Conservation (phyloP, 306 rosid genomes). For the Cucurbita maxima region DNA sequence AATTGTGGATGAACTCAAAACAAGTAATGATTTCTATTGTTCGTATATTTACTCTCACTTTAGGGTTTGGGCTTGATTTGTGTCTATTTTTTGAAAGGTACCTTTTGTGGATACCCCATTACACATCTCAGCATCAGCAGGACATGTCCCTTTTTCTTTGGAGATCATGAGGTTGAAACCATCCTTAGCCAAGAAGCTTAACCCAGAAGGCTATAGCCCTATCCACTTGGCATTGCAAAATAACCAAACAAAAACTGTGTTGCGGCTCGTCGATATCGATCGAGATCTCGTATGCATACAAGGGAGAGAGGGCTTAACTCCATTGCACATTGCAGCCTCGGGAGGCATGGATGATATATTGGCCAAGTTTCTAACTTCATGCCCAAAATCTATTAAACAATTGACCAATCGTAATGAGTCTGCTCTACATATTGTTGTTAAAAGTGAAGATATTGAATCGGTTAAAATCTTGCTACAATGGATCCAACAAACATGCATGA, state of each 20-base stretch:
- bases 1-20: too few species aligned
- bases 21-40: too few species aligned
- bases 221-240: slow-evolving; percentile 22
- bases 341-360: slow-evolving; percentile 8
- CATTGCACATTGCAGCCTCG: slow-evolving; percentile 20
- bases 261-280: slow-evolving; percentile 3
- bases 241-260: not conserved
- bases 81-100: not conserved
- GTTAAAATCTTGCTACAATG: not conserved
- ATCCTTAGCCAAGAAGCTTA: slow-evolving; percentile 20
- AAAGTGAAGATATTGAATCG: not conserved
- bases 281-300: slow-evolving; percentile 20
- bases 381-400: slow-evolving; percentile 20
- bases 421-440: slow-evolving; percentile 25
- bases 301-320: slow-evolving; percentile 24
- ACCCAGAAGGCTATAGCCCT: slow-evolving; percentile 16
- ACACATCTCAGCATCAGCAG: slow-evolving; percentile 19
- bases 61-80: too few species aligned
- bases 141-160: slow-evolving; percentile 11
- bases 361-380: slow-evolving; percentile 11
- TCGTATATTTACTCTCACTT: too few species aligned
- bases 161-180: slow-evolving; percentile 32
- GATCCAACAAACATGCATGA: not conserved
- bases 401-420: slow-evolving; percentile 20
- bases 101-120: slow-evolving; percentile 28